Percentiles rank a stretch among this genome's conserved stretches.
Conservation (phyloP, 2,329 filamentous ascomycete species). For the Talaromyces sp. region DNA sequence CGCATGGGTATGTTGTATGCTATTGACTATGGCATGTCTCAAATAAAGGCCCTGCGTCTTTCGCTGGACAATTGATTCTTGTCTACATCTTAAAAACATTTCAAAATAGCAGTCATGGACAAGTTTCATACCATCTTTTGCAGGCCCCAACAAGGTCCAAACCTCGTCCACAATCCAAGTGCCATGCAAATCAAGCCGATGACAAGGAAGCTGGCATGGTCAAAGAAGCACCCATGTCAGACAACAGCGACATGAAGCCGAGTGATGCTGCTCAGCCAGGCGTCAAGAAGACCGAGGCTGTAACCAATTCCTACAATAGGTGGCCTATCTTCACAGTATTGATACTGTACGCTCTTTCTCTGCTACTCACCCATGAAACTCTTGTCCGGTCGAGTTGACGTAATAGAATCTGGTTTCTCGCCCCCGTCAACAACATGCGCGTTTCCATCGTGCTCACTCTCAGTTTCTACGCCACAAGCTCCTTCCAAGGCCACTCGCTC, state of each 20-base stretch:
- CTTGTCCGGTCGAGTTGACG: neutral
- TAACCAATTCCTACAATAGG: slow-evolving; percentile 36
- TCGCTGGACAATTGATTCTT: neutral
- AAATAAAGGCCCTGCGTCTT: neutral
- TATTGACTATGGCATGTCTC: neutral
- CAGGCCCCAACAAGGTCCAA: neutral
- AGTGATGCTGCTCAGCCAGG: slow-evolving; percentile 21
- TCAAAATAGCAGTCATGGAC: neutral
- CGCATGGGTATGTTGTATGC: no score
- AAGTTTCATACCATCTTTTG: slow-evolving; percentile 4
- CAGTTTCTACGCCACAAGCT: slow-evolving; percentile 47
- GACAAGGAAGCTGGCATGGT: neutral
- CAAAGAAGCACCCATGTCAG: neutral
- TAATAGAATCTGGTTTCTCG: slow-evolving; percentile 30
- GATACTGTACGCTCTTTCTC: slow-evolving; percentile 42
- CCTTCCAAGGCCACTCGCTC: slow-evolving; percentile 50
- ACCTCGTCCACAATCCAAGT: neutral
- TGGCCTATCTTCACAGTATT: slow-evolving; percentile 36
- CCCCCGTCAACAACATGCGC: slow-evolving; percentile 28
- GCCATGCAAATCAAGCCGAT: neutral
- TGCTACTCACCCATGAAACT: no score
- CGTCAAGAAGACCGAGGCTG: slow-evolving; percentile 24
- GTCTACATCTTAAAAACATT: neutral
- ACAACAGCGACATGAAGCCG: neutral
- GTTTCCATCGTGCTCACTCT: slow-evolving; percentile 33